Percentiles rank a stretch among this genome's conserved stretches.
phyloP scores from a whole-genome alignment of 1,284 basidiomycete species.

The Ustilago tritici region DNA sequence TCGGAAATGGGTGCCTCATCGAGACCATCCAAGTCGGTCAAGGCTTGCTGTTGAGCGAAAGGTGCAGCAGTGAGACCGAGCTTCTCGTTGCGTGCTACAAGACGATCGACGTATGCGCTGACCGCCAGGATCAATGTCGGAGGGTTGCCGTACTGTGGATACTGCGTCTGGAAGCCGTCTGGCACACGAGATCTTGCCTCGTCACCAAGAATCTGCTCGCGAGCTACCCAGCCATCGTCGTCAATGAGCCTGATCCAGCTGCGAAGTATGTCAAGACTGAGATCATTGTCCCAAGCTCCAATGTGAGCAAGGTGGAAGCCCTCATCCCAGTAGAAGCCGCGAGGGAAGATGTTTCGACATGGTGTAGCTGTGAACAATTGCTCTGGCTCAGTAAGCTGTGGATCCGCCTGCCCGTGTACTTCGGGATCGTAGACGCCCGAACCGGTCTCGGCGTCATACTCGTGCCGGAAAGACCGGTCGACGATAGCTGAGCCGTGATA shows the following conservation, averaged over 20 bases:
- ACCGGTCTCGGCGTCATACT: slow-evolving; percentile 78
- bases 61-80: slow-evolving; percentile 22
- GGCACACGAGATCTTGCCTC: slow-evolving; percentile 85
- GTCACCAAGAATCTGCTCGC: slow-evolving; percentile 94
- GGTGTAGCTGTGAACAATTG: slow-evolving; percentile 91
- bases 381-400: slow-evolving; percentile 72
- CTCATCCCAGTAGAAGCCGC: slow-evolving; percentile 98
- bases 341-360: slow-evolving; percentile 92
- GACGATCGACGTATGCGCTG: slow-evolving; percentile 83
- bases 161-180: slow-evolving; percentile 87
- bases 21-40: slow-evolving; percentile 17
- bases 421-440: slow-evolving; percentile 50
- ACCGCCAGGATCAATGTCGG: slow-evolving; percentile 92
- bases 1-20: slow-evolving; percentile 35
- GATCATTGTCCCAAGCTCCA: slow-evolving; percentile 89
- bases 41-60: slow-evolving; percentile 20
- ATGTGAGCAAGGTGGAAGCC: slow-evolving; percentile 93
- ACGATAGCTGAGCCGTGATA: slow-evolving; percentile 92
- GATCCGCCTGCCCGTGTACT: slow-evolving; percentile 56
- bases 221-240: slow-evolving; percentile 91
- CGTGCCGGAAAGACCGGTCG: slow-evolving; percentile 83
- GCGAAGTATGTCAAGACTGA: slow-evolving; percentile 87
- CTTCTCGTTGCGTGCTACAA: slow-evolving; percentile 71
- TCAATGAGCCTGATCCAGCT: slow-evolving; percentile 91
- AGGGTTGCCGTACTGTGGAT: slow-evolving; percentile 91